Evolutionary conservation across 2,329 filamentous ascomycete species (phyloP), one percentile per base, ranked within the genome.

Genomic region (Penicillium sp.): DNA sequence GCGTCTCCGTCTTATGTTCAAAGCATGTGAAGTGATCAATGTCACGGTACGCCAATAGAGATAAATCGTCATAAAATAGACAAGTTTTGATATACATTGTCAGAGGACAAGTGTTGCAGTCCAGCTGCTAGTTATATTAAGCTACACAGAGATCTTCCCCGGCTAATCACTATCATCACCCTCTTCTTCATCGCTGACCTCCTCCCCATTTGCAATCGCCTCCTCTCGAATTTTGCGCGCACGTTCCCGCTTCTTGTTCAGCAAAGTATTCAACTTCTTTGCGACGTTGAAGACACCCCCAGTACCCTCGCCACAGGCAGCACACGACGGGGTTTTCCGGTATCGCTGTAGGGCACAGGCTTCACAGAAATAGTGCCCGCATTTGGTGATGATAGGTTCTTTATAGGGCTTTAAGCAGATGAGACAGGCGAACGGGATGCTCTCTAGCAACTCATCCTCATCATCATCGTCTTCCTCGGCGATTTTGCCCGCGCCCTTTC

Each of bases 301-400:
- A 0, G 92, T 97, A 5, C 91, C 89, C 1, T 87, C 81, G 1
- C 90, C 89, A 72, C 94, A 97, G 4, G 89, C 89, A 2, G 90
- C 90, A 73, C 94, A 97, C 3, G 85, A 85, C 4, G 92, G 92
- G 66, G 92, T 90, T 70, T 90, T 94, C 60, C 89, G 82, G 71
- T 97, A 97, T 62, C 92, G 79, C 70, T 89, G 86, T 65, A 97
- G 78, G 26, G 94, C 94, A 73, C 94, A 99, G 1, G 83, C 81
- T 73, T 97, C 89, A 71, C 94, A 99, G 70, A 97, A 97, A 73
- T 97, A 97, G 73, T 99, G 94, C 0, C 91, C 89, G 64, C 94
- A 99, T 62, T 91, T 89, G 13, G 94, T 97, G 24, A 93, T 79
- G 13, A 97, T 84, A 0, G 94, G 93, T 55, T 84, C 82, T 66